Percentiles rank a stretch among this genome's conserved stretches.
These are phyloP conservation scores for Pseudophaeomoniella oleicola DNA, from an alignment of 2,329 filamentous ascomycete species.

Conservation along the genomic window DNA sequence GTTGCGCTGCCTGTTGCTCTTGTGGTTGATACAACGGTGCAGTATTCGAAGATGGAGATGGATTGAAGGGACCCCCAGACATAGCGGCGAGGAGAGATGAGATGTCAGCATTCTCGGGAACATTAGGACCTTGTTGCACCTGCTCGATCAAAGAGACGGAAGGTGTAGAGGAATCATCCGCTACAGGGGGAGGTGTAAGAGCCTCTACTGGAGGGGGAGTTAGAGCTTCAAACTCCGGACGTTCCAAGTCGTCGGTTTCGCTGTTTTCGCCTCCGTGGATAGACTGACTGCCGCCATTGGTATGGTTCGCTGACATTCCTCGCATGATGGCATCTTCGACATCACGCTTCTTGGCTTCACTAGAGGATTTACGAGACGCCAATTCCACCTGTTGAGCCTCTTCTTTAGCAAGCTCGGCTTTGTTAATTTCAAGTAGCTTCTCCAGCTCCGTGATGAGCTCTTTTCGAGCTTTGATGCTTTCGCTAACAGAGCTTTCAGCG, in stretches of 20 bases:
- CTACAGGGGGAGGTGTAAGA: conserved; percentile 26
- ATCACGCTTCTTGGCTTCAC: conserved; percentile 70
- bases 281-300: conserved; percentile 16
- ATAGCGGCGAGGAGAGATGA: conserved; percentile 1
- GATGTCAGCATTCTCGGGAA: conserved; percentile 1
- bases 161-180: conserved; percentile 6
- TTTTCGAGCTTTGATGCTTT: conserved; percentile 74
- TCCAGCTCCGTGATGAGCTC: conserved; percentile 68
- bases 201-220: conserved; percentile 60
- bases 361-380: conserved; percentile 49
- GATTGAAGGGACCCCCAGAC: not conserved
- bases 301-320: conserved; percentile 44
- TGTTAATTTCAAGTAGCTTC: conserved; percentile 63
- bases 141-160: not conserved
- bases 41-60: not conserved
- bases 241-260: conserved; percentile 41
- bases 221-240: conserved; percentile 71
- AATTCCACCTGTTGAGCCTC: conserved; percentile 52
- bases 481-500: conserved; percentile 77
- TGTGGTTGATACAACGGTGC: not conserved
- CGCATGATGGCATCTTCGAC: conserved; percentile 88
- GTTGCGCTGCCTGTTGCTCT: conserved; percentile 6
- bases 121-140: not conserved
- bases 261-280: conserved; percentile 4
- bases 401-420: conserved; percentile 54